These are phyloP conservation scores for Somion occarium DNA, from an alignment of 1,284 basidiomycete species.

Conservation along the genomic window DNA sequence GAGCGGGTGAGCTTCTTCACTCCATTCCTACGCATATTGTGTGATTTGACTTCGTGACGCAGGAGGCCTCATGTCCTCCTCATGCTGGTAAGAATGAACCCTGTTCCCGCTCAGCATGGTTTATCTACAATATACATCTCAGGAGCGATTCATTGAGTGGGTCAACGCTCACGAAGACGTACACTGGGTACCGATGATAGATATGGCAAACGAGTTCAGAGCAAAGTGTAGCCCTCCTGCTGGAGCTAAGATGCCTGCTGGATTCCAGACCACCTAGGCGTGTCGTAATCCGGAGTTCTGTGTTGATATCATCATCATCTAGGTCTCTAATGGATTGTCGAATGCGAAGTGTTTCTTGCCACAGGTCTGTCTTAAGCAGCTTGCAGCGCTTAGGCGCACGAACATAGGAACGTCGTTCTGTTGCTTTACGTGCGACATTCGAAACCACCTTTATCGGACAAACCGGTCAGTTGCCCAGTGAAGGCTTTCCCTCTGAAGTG, in stretches of 20 bases:
- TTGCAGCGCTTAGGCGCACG: too few species aligned
- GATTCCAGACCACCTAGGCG: conserved; percentile 23
- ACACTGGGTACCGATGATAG: conserved; percentile 70
- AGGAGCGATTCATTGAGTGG: conserved; percentile 79
- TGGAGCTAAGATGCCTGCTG: conserved; percentile 41
- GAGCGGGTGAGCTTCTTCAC: conserved; percentile 45
- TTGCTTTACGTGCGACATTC: too few species aligned
- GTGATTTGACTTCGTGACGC: not conserved
- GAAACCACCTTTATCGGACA: too few species aligned
- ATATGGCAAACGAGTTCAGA: conserved; percentile 55
- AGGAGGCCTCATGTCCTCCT: conserved; percentile 57
- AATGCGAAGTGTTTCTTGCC: too few species aligned
- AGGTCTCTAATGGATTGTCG: too few species aligned
- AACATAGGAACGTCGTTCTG: too few species aligned
- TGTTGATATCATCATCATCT: too few species aligned
- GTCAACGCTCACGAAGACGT: conserved; percentile 70
- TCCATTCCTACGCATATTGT: not conserved
- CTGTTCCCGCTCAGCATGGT: not conserved
- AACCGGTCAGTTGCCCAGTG: too few species aligned
- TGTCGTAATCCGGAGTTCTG: too few species aligned
- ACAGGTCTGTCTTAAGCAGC: too few species aligned
- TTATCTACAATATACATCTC: not conserved
- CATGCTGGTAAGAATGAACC: conserved; percentile 51
- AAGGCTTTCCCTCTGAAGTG: too few species aligned
- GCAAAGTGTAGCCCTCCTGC: conserved; percentile 23